Evolutionary conservation across 1,139 yeast species (phyloP).

Genomic region (Blastobotrys capitulatus): DNA sequence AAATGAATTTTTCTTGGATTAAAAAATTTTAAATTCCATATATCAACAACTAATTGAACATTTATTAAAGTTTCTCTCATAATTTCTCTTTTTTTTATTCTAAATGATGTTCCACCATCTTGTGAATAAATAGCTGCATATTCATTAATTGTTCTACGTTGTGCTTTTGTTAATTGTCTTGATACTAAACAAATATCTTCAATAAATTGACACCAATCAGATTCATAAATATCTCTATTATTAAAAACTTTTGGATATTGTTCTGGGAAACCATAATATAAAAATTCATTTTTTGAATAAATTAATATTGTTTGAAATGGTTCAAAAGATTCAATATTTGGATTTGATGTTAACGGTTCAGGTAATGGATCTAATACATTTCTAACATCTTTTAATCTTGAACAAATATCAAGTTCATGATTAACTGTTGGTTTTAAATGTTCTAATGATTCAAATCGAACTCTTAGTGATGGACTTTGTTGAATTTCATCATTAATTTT

Average conservation of each 20-base stretch:
- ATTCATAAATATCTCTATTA: background rate
- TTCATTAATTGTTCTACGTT: no score
- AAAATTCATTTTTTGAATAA: constrained; percentile 3
- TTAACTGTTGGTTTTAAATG: no score
- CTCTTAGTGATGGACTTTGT: no score
- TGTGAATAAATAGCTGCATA: no score
- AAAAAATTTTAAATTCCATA: constrained; percentile 10
- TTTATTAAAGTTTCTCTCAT: background rate
- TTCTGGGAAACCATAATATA: constrained; percentile 7
- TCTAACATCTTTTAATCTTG: background rate
- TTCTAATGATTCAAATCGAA: background rate
- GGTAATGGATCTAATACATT: constrained; percentile 9
- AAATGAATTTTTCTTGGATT: constrained; percentile 7
- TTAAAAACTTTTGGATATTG: constrained; percentile 2
- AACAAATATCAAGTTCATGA: background rate
- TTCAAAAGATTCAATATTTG: background rate
- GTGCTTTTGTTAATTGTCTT: no score
- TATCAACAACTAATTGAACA: constrained; percentile 3
- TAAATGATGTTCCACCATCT: no score
- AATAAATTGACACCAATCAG: constrained; percentile 9
- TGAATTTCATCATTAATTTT: no score
- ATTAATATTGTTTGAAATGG: constrained; percentile 6
- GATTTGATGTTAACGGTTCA: background rate
- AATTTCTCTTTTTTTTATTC: no score
- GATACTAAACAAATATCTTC: constrained; percentile 6